Base-by-base conservation (phyloP, 2,329 filamentous ascomycete species). In the Harringtonia lauricola region DNA sequence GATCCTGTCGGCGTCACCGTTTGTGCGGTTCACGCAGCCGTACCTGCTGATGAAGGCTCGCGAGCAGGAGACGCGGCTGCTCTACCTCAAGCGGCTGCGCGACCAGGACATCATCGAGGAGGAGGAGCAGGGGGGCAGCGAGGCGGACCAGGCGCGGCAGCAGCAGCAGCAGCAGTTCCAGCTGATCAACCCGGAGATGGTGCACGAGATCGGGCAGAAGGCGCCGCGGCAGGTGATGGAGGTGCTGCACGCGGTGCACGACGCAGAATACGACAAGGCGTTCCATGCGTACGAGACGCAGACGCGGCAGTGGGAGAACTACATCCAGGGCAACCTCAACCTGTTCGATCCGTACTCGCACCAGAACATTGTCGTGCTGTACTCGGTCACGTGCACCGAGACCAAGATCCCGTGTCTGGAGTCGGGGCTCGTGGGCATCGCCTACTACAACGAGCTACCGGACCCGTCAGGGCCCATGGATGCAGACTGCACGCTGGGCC, bases 201-300 rank as follows among this genome's bases (percentile, higher is more conserved):
- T 98, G 0, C 86, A 94, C 54, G 76, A 83, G 46, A 80, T 87
- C 37, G 79, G 86, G 1, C 81, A 86, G 42, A 81, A 82, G 53
- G 84, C 86, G 4, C 86, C 89, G 0, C 79, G 79, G 36, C 87
- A 94, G 57, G 86, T 95, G 28, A 88, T 89, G 66, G 90, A 96
- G 54, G 87, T 96, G 39, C 66, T 98, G 8, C 88, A 92, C 58
- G 92, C 92, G 19, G 89, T 95, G 13, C 89, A 96, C 60, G 87
- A 95, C 58, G 89, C 89, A 2, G 92, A 98, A 60, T 95, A 96
- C 54, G 89, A 98, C 59, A 94, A 92, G 62, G 89, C 90, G 2
- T 66, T 94, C 29, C 86, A 95, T 62, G 88, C 89, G 54, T 98
- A 96, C 58, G 79, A 88, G 59, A 95, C 87, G 0, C 90, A 96